Base-by-base conservation (phyloP, 108 stramenopile genomes). In the Tribonema minus region DNA sequence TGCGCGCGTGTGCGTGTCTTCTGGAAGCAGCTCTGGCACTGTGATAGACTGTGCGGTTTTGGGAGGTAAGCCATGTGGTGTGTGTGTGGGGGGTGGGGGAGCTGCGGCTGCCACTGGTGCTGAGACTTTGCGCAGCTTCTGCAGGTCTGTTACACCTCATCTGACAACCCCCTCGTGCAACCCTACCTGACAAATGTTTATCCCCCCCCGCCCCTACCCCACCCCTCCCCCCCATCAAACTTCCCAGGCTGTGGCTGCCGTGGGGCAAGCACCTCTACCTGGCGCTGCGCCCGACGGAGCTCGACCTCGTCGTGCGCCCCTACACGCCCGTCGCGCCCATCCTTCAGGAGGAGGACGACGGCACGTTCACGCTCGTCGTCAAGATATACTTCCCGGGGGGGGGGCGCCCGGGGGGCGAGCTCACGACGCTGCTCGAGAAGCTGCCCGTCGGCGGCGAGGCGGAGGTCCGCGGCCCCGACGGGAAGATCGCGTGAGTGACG, bases 391-490 rank as follows among this genome's bases (percentile, higher is more conserved):
- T 84, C 58, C 87, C 91, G 3, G 91, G 91, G 37, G 90, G 92
- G 25, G 91, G 91, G 64, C 96, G 96, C 70, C 98, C 98, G 20
- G 98, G 96, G 20, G 98, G 98, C 27, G 92, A 94, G 76, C 92
- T 99, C 94, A 91, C 90, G 61, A 95, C 96, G 85, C 87, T 96
- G 76, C 84, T 99, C 73, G 94, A 95, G 82, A 82, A 90, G 7
- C 81, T 99, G n/a, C 76, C 87, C 36, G 86, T 96, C 68, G 96
- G 98, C 0, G 95, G 94, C 77, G 86, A 87, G 70, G 72, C 97
- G 15, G 68, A 83, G 46, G 58, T 89, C 54, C 46, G 68, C 39
- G 89, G 89, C 0, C 89, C 89, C 61, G 54, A 92, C 32, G 96
- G 90, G 2, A 86, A 95, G 39, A 92, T 96, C 63, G 92, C 90